These are phyloP conservation scores for Plasmodium fragile DNA, from an alignment of 169 alveolate genomes.

Conservation along the genomic window DNA sequence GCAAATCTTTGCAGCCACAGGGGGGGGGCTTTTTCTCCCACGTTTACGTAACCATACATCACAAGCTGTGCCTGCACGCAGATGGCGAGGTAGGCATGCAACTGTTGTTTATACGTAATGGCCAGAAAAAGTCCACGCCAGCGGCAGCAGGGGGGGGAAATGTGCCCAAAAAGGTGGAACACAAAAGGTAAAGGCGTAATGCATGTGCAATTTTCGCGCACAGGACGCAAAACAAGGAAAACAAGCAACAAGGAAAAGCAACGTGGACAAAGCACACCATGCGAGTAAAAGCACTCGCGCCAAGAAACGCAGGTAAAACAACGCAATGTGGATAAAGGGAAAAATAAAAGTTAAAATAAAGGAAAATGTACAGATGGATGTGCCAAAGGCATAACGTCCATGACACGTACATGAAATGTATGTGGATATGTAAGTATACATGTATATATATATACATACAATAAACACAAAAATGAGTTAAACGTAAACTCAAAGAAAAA, in stretches of 20 bases:
- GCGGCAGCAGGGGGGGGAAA: neutral
- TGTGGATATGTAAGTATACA: neutral
- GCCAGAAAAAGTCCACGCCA: neutral
- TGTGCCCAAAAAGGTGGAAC: neutral
- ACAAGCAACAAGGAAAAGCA: neutral
- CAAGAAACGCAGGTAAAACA: neutral
- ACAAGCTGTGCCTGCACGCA: neutral
- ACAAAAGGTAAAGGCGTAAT: neutral
- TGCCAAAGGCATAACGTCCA: neutral
- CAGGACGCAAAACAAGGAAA: neutral
- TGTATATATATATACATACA: neutral
- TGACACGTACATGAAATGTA: neutral
- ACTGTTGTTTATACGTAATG: neutral
- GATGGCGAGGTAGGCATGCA: neutral
- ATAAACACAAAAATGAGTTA: conserved; percentile 3
- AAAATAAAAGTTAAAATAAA: too few relatives aligned
- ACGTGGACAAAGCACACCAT: neutral
- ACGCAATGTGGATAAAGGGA: neutral
- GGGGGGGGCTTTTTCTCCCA: neutral
- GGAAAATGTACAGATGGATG: neutral
- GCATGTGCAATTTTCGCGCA: neutral
- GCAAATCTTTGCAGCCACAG: neutral
- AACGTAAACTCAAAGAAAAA: neutral
- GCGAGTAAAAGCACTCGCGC: neutral
- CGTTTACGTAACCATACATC: neutral